Evolutionary conservation across 108 stramenopile species (phyloP).

Genomic region (Pseudonitzschia delicatissima): DNA sequence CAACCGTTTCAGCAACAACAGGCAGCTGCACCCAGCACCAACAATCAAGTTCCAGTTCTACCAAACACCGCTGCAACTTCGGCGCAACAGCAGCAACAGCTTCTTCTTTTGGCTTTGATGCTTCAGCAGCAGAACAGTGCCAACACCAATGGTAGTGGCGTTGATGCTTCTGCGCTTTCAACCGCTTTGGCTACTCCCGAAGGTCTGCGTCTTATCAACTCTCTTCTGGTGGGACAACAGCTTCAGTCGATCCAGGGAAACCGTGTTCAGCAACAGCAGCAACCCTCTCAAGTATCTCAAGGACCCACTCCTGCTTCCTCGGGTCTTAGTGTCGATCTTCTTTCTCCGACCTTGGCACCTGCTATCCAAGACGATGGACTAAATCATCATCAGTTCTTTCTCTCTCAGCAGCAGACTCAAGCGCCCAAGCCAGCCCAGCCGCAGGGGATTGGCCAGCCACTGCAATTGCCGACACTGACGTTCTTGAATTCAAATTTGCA

Average conservation of each 20-base stretch:
- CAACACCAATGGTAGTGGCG: neutral
- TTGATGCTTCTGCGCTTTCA: neutral
- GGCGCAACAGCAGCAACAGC: slow-evolving; percentile 7
- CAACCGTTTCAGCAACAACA: neutral
- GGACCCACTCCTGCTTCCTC: too few species aligned
- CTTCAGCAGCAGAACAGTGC: neutral
- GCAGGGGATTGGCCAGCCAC: too few species aligned
- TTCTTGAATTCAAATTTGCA: too few species aligned
- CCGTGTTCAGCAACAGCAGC: neutral
- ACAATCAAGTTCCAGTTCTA: neutral
- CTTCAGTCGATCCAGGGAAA: neutral
- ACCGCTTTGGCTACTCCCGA: neutral
- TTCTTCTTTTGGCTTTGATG: slow-evolving; percentile 5
- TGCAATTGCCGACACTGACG: too few species aligned
- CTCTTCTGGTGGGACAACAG: neutral
- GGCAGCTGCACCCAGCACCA: neutral
- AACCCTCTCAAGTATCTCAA: too few species aligned
- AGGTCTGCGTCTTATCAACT: slow-evolving; percentile 1
- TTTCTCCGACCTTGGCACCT: too few species aligned
- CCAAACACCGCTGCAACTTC: neutral
- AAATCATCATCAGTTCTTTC: too few species aligned
- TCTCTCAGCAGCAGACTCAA: too few species aligned
- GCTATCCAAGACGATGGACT: too few species aligned
- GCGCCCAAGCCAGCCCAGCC: too few species aligned
- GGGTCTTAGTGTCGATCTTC: too few species aligned